Evolutionary conservation across 2,329 filamentous ascomycete species (phyloP).

Genomic region (Aspergillus hiratsukae): DNA sequence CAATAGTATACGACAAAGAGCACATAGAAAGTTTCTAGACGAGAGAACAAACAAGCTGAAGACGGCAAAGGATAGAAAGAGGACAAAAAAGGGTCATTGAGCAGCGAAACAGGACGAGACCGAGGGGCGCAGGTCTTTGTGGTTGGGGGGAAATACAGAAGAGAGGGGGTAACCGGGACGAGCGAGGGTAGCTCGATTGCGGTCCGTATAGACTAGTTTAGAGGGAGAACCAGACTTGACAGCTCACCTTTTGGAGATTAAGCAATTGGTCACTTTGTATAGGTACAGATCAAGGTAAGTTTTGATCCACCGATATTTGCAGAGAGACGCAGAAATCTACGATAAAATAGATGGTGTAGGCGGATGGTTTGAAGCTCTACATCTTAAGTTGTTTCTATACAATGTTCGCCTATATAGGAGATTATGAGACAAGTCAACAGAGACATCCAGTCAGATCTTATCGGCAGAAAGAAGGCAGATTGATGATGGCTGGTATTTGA

Average conservation of each 20-base stretch:
- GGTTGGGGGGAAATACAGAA: not conserved
- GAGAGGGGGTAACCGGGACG: not conserved
- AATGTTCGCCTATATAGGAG: not conserved
- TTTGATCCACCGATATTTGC: not conserved
- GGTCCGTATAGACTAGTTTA: not conserved
- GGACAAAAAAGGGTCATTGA: not conserved
- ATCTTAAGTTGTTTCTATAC: not conserved
- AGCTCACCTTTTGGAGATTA: not conserved
- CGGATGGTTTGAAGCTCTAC: too few species aligned
- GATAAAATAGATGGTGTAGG: too few species aligned
- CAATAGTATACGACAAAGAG: not conserved
- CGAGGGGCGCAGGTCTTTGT: not conserved
- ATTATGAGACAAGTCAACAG: not conserved
- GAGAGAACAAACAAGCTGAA: not conserved
- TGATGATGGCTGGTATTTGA: not conserved
- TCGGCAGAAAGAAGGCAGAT: not conserved
- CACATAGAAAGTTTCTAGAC: not conserved
- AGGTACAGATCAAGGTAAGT: not conserved
- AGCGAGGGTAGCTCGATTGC: not conserved
- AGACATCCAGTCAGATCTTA: not conserved
- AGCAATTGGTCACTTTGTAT: not conserved
- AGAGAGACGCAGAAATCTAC: not conserved
- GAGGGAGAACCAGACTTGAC: not conserved
- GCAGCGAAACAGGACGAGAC: not conserved
- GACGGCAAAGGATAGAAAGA: not conserved